These are phyloP conservation scores for Cercospora sp. DNA, from an alignment of 2,329 filamentous ascomycete species.

Conservation along the genomic window DNA sequence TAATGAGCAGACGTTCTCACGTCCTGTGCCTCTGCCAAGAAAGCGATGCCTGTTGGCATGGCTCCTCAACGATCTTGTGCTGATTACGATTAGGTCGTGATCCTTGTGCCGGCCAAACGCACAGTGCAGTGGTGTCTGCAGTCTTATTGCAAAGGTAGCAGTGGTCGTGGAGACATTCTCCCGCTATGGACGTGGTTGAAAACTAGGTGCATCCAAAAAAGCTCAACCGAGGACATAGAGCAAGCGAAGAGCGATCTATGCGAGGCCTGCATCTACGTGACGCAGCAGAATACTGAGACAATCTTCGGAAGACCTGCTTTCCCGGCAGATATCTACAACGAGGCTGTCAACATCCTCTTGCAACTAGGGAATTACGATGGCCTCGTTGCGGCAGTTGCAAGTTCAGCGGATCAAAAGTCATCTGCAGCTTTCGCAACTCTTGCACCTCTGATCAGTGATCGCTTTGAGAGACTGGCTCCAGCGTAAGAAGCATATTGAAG, in stretches of 20 bases:
- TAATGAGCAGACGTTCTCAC: not conserved
- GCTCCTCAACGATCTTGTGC: not conserved
- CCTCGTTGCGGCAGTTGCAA: not conserved
- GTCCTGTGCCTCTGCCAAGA: not conserved
- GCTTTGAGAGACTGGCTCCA: not conserved
- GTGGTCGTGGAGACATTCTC: not conserved
- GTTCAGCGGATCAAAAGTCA: not conserved
- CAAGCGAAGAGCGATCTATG: not conserved
- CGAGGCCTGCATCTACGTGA: not conserved
- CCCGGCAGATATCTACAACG: not conserved
- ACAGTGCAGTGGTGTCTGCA: not conserved
- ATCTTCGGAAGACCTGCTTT: not conserved
- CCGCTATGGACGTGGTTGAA: not conserved
- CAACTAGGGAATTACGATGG: not conserved
- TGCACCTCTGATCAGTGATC: not conserved
- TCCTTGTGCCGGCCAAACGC: not conserved
- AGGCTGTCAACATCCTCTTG: not conserved
- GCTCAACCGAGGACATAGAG: not conserved
- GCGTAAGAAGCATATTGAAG: not conserved
- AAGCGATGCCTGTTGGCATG: not conserved
- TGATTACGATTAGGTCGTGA: not conserved
- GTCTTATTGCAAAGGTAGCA: not conserved
- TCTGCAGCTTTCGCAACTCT: not conserved
- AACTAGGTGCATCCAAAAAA: not conserved
- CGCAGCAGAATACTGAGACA: not conserved